Conservation (phyloP, 2,329 filamentous ascomycete species). For the Aspergillus felis region DNA sequence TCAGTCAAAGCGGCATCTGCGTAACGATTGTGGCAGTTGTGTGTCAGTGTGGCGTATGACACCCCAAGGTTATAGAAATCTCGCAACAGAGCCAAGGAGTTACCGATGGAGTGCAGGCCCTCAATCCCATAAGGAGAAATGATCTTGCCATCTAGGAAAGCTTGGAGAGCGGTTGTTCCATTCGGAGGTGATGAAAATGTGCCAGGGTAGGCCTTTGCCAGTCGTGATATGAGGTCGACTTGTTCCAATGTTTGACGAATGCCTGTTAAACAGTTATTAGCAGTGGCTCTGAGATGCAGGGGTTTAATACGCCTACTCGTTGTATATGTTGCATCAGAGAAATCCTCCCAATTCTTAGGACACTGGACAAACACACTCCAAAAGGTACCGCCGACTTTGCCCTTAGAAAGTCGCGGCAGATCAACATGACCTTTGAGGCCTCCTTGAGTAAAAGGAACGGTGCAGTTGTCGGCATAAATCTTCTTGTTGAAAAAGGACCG, state of each 20-base stretch:
- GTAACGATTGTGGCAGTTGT: conserved; percentile 89
- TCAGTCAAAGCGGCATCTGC: conserved; percentile 71
- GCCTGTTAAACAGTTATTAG: conserved; percentile 14
- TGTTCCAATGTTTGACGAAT: conserved; percentile 34
- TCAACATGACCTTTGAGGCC: conserved; percentile 70
- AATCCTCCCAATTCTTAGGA: conserved; percentile 67
- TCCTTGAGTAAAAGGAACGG: conserved; percentile 68
- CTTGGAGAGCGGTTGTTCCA: conserved; percentile 57
- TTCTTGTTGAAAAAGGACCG: conserved; percentile 67
- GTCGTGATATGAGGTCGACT: conserved; percentile 33
- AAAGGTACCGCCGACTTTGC: conserved; percentile 72
- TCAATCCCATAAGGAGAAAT: conserved; percentile 79
- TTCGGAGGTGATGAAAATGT: conserved; percentile 56
- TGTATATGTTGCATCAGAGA: conserved; percentile 68
- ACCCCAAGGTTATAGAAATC: conserved; percentile 74
- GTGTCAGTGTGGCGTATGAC: conserved; percentile 82
- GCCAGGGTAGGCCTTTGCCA: conserved; percentile 30
- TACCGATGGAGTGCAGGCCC: conserved; percentile 90
- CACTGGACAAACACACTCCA: conserved; percentile 86
- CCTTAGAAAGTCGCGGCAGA: conserved; percentile 66
- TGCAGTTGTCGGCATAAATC: conserved; percentile 72
- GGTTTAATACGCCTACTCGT: conserved; percentile 48
- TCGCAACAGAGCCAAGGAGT: conserved; percentile 64
- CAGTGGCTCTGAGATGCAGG: not conserved
- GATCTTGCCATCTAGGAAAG: conserved; percentile 59